These are phyloP conservation scores for Boletus hoseneyae DNA, from an alignment of 1,284 basidiomycete species.

Conservation along the genomic window DNA sequence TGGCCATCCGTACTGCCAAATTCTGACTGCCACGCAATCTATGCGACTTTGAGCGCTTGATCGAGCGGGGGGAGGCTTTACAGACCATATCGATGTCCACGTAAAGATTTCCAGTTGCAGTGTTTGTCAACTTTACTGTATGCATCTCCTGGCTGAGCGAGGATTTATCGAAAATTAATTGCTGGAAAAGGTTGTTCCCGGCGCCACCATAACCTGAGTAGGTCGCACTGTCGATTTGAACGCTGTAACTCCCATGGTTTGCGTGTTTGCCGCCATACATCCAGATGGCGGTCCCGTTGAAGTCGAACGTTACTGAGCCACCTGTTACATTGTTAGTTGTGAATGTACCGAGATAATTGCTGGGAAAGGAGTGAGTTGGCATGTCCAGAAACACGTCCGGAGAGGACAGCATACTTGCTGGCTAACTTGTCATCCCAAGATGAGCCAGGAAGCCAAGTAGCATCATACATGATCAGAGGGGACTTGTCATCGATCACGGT, in stretches of 20 bases:
- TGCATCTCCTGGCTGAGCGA: conserved; percentile 30
- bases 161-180: conserved; percentile 28
- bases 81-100: conserved; percentile 36
- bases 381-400: not conserved
- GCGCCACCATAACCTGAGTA: conserved; percentile 12
- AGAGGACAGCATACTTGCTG: conserved; percentile 13
- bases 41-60: not conserved
- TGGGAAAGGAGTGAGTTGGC: conserved; percentile 6
- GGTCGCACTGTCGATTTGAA: conserved; percentile 30
- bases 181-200: conserved; percentile 22
- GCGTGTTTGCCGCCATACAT: conserved; percentile 33
- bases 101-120: conserved; percentile 16
- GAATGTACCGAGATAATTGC: conserved; percentile 34
- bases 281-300: conserved; percentile 37
- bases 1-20: conserved; percentile 22
- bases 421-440: conserved; percentile 15
- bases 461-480: conserved; percentile 28
- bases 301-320: conserved; percentile 30
- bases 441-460: conserved; percentile 22
- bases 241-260: conserved; percentile 34
- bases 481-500: conserved; percentile 32
- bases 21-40: conserved; percentile 32
- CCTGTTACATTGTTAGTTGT: conserved; percentile 27
- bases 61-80: not conserved
- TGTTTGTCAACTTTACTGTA: conserved; percentile 31